Evolutionary conservation across 1,139 yeast genomes (phyloP).

Genomic region (Sugiyamaella xylanicola): DNA sequence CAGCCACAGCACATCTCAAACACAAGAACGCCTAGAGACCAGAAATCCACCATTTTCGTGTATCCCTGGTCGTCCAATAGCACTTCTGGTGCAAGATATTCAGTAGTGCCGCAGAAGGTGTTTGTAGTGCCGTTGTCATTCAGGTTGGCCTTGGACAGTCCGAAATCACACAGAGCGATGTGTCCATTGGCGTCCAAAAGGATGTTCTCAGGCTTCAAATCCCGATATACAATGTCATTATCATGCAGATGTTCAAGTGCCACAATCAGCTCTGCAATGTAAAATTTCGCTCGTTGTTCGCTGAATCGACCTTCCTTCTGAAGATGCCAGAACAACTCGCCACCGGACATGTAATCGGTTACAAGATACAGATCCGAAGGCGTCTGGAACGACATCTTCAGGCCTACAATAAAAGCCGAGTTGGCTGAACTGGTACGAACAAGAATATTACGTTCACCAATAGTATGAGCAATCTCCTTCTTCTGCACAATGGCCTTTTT

Average conservation of each 20-base stretch:
- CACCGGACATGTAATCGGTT: constrained; percentile 98
- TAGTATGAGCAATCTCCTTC: constrained; percentile 96
- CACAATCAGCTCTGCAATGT: constrained; percentile 89
- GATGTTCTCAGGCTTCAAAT: constrained; percentile 92
- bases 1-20: constrained; percentile 99
- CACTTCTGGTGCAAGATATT: constrained; percentile 93
- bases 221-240: constrained; percentile 91
- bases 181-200: constrained; percentile 95
- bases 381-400: constrained; percentile 94
- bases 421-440: constrained; percentile 84
- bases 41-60: constrained; percentile 94
- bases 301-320: constrained; percentile 93
- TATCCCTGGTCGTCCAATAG: constrained; percentile 92
- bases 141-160: constrained; percentile 89
- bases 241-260: constrained; percentile 93
- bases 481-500: constrained; percentile 94
- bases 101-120: constrained; percentile 97
- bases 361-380: constrained; percentile 88
- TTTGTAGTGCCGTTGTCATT: constrained; percentile 89
- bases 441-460: constrained; percentile 91
- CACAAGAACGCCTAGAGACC: constrained; percentile 92
- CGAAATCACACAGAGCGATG: constrained; percentile 95
- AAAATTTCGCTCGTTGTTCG: constrained; percentile 92
- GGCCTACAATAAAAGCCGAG: constrained; percentile 89
- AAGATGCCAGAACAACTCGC: constrained; percentile 95